These are phyloP conservation scores for Tricharina praecox DNA, from an alignment of 495 filamentous ascomycete genomes.

Conservation along the genomic window DNA sequence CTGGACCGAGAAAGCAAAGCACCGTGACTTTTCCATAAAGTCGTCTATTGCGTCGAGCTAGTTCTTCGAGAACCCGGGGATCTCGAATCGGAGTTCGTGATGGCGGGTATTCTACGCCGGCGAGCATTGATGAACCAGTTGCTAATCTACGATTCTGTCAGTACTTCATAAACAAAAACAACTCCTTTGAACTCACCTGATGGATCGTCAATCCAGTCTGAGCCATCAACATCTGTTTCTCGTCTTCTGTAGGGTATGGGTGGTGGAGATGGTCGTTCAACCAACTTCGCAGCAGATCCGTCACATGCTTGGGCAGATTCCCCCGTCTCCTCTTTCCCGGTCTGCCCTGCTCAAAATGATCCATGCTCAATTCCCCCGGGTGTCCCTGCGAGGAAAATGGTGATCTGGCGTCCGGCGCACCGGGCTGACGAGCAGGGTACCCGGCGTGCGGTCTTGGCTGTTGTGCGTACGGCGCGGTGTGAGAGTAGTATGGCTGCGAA, in stretches of 20 bases:
- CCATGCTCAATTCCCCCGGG: conserved; percentile 16
- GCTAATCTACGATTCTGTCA: conserved; percentile 42
- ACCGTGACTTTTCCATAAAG: background rate
- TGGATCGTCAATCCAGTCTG: conserved; percentile 64
- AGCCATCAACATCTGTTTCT: conserved; percentile 67
- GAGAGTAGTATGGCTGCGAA: conserved; percentile 16
- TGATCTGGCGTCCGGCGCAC: conserved; percentile 17
- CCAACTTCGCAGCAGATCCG: conserved; percentile 66
- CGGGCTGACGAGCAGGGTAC: conserved; percentile 9
- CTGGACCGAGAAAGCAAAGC: background rate
- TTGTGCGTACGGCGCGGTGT: conserved; percentile 14
- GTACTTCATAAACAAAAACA: background rate
- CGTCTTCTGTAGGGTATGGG: conserved; percentile 79
- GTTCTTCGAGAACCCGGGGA: background rate
- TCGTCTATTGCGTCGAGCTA: conserved; percentile 1
- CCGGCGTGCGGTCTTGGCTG: conserved; percentile 4
- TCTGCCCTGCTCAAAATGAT: conserved; percentile 26
- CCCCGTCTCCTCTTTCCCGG: conserved; percentile 53
- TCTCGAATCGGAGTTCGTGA: conserved; percentile 4
- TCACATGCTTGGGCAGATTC: conserved; percentile 74
- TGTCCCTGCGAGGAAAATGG: conserved; percentile 17
- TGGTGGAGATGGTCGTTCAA: conserved; percentile 58
- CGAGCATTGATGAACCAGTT: conserved; percentile 96
- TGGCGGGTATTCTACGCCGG: conserved; percentile 51
- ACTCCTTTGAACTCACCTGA: conserved; percentile 43